phyloP scores from a whole-genome alignment of 768 basidiomycete genomes.

The Amanita exitialis region DNA sequence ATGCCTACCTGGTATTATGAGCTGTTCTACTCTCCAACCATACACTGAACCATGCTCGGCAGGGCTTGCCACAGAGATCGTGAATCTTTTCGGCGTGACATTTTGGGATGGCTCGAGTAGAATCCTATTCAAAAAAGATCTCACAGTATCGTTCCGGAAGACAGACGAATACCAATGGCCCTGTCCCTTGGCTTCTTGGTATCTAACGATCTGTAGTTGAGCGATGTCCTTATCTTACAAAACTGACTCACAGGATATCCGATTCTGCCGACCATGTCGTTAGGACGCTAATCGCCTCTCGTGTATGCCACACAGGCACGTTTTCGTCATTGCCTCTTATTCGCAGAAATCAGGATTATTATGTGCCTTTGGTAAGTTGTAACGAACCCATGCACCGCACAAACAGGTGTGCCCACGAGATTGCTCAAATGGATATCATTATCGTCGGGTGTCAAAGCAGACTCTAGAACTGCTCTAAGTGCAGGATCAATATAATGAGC shows the following conservation, averaged over 20 bases:
- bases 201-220: constrained; percentile 22
- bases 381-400: constrained; percentile 72
- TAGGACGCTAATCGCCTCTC: constrained; percentile 52
- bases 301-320: constrained; percentile 80
- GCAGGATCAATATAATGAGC: constrained; percentile 73
- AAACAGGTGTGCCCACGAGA: constrained; percentile 52
- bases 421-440: constrained; percentile 84
- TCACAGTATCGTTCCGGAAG: constrained; percentile 44
- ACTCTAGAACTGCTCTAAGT: constrained; percentile 61
- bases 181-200: constrained; percentile 49
- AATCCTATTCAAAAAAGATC: constrained; percentile 39
- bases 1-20: constrained; percentile 65
- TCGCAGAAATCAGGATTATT: not conserved
- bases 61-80: constrained; percentile 64
- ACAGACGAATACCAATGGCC: constrained; percentile 66
- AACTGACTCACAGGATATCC: constrained; percentile 24
- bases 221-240: not conserved
- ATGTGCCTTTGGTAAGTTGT: not conserved
- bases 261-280: constrained; percentile 44
- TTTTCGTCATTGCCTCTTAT: constrained; percentile 70
- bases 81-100: constrained; percentile 33
- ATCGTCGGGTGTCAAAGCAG: constrained; percentile 73
- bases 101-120: constrained; percentile 8
- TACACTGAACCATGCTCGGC: constrained; percentile 58
- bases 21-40: constrained; percentile 55